These are phyloP conservation scores for Penicillium chermesinum DNA, from an alignment of 495 filamentous ascomycete genomes.

Conservation along the genomic window DNA sequence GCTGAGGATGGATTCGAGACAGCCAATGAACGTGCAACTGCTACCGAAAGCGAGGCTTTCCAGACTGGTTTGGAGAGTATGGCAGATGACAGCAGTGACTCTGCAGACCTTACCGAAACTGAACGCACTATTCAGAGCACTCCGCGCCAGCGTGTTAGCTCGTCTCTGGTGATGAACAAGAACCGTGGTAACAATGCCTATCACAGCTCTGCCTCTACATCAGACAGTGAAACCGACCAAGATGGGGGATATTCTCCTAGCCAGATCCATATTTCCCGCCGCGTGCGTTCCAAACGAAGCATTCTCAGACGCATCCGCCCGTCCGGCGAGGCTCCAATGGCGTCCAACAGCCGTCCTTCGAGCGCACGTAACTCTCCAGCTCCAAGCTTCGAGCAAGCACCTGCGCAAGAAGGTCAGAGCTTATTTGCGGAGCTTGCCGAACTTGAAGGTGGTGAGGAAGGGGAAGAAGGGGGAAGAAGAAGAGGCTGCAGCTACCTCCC, in stretches of 20 bases:
- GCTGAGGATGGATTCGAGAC: constrained; percentile 78
- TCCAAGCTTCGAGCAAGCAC: constrained; percentile 37
- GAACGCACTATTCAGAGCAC: constrained; percentile 54
- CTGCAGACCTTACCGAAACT: constrained; percentile 80
- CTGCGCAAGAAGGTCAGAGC: constrained; percentile 63
- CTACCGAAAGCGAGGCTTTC: constrained; percentile 87
- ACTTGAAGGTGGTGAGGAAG: constrained; percentile 60
- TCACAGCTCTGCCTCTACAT: constrained; percentile 85
- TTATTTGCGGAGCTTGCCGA: constrained; percentile 86
- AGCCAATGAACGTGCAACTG: constrained; percentile 70
- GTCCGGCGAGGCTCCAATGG: constrained; percentile 59
- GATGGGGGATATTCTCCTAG: constrained; percentile 54
- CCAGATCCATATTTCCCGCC: constrained; percentile 57
- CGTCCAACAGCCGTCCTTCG: constrained; percentile 42
- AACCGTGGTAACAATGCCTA: constrained; percentile 60
- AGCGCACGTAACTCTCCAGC: constrained; percentile 49
- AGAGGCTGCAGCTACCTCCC: constrained; percentile 42
- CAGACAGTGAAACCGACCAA: constrained; percentile 70
- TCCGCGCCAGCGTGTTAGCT: constrained; percentile 37
- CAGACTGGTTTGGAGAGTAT: constrained; percentile 83
- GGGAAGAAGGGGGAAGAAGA: constrained; percentile 61
- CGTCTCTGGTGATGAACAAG: constrained; percentile 42
- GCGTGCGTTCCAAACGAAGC: constrained; percentile 62
- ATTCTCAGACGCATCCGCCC: constrained; percentile 58
- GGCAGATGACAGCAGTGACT: constrained; percentile 65